phyloP scores from a whole-genome alignment of 2,329 filamentous ascomycete genomes.

The Penicillium sp. region DNA sequence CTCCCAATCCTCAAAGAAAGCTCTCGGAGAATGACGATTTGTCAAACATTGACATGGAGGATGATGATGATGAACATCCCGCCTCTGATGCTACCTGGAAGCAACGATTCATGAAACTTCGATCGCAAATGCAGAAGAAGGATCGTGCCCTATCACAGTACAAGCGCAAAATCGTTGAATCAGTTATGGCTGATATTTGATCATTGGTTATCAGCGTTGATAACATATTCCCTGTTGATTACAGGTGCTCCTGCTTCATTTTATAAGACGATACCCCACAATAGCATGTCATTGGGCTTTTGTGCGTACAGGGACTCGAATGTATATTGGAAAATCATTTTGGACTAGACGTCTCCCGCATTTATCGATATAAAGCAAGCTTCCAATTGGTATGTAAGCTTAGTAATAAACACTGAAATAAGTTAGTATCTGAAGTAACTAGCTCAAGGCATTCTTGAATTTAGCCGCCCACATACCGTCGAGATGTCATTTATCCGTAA shows the following conservation, averaged over 20 bases:
- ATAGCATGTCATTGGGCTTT: background rate
- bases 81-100: conserved; percentile 38
- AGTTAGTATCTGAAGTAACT: too few relatives aligned
- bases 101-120: conserved; percentile 39
- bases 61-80: conserved; percentile 24
- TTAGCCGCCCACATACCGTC: too few relatives aligned
- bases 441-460: too few relatives aligned
- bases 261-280: conserved; percentile 6
- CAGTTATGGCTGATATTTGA: conserved; percentile 45
- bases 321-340: too few relatives aligned
- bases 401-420: too few relatives aligned
- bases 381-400: too few relatives aligned
- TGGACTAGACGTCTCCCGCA: too few relatives aligned
- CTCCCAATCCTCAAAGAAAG: conserved; percentile 15
- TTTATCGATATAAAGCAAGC: too few relatives aligned
- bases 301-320: background rate
- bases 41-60: conserved; percentile 30
- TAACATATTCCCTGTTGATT: background rate
- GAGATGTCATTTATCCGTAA: too few relatives aligned
- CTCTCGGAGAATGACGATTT: conserved; percentile 18
- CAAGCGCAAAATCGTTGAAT: conserved; percentile 44
- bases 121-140: conserved; percentile 40
- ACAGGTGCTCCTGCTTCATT: background rate
- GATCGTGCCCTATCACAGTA: conserved; percentile 40
- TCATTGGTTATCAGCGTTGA: background rate